A percentile compares a stretch with the other conserved stretches of the same genome.
Conservation (phyloP, 345 rosid genomes). For the Schrenkiella parvula region DNA sequence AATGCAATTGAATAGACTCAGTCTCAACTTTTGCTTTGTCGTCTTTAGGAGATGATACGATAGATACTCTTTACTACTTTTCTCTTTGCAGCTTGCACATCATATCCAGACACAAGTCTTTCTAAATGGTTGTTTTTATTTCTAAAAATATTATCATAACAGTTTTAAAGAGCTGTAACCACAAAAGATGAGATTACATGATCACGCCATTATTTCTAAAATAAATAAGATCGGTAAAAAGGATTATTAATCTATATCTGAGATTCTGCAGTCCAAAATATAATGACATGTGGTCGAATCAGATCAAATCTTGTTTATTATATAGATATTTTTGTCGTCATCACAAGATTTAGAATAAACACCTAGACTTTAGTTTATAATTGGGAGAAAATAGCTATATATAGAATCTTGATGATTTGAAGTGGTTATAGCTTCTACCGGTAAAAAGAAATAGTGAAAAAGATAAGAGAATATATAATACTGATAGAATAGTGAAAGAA, state of each 20-base stretch:
- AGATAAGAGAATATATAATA: too few species aligned
- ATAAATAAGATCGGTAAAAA: conserved; percentile 10
- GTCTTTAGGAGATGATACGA: conserved; percentile 3
- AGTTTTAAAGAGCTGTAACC: conserved; percentile 3
- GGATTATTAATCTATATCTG: background rate
- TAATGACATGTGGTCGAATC: conserved; percentile 11
- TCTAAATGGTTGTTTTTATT: background rate
- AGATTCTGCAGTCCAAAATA: conserved; percentile 1
- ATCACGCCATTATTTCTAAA: conserved; percentile 8
- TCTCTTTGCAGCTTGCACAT: conserved; percentile 11
- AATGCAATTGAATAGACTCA: background rate
- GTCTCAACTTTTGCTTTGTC: conserved; percentile 15
- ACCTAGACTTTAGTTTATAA: background rate
- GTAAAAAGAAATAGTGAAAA: too few species aligned
- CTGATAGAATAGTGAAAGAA: background rate
- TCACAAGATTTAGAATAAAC: background rate
- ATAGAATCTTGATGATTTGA: background rate
- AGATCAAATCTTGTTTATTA: background rate
- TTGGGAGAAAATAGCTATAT: background rate
- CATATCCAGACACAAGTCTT: conserved; percentile 19
- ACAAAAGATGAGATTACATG: conserved; percentile 9
- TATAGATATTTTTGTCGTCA: background rate
- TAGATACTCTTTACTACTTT: conserved; percentile 12
- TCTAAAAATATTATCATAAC: background rate
- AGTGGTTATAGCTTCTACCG: background rate